phyloP scores from a whole-genome alignment of 23 red algal genomes.

The Agarophyton chilense region DNA sequence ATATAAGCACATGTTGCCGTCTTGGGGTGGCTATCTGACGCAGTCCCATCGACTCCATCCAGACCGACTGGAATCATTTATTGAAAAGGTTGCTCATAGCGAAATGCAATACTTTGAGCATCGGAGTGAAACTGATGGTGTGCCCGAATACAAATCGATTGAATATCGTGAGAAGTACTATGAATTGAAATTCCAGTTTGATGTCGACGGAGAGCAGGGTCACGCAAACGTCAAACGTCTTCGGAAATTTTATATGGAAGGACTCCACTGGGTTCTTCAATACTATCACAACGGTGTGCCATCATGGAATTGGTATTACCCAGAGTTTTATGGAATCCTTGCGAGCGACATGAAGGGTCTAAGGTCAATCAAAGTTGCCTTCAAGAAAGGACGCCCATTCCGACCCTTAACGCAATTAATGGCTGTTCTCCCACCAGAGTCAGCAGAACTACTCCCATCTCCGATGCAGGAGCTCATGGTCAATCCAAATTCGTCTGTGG shows the following conservation, averaged over 20 bases:
- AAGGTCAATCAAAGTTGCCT: conserved; percentile 56
- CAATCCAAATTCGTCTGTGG: conserved; percentile 61
- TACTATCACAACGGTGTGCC: conserved; percentile 97
- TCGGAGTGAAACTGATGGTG: conserved; percentile 69
- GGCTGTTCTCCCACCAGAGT: conserved; percentile 89
- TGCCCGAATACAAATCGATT: conserved; percentile 64
- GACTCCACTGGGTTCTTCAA: conserved; percentile 95
- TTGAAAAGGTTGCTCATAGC: conserved; percentile 67
- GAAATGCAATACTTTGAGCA: conserved; percentile 89
- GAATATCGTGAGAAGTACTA: conserved; percentile 87
- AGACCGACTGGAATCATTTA: conserved; percentile 86
- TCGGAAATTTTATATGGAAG: conserved; percentile 83
- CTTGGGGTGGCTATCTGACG: conserved; percentile 94
- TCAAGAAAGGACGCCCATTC: conserved; percentile 92
- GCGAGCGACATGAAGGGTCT: conserved; percentile 84
- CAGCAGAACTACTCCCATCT: conserved; percentile 74
- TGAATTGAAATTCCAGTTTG: conserved; percentile 69
- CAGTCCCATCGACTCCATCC: conserved; percentile 81
- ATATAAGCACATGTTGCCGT: conserved; percentile 91
- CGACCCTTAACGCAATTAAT: conserved; percentile 88
- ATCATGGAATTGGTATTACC: conserved; percentile 98
- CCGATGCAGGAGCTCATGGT: conserved; percentile 83
- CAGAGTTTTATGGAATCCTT: conserved; percentile 87
- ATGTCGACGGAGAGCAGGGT: conserved; percentile 60
- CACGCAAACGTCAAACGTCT: conserved; percentile 30